Conservation (phyloP, 1,284 basidiomycete genomes). For the Vanrija pseudolonga region DNA sequence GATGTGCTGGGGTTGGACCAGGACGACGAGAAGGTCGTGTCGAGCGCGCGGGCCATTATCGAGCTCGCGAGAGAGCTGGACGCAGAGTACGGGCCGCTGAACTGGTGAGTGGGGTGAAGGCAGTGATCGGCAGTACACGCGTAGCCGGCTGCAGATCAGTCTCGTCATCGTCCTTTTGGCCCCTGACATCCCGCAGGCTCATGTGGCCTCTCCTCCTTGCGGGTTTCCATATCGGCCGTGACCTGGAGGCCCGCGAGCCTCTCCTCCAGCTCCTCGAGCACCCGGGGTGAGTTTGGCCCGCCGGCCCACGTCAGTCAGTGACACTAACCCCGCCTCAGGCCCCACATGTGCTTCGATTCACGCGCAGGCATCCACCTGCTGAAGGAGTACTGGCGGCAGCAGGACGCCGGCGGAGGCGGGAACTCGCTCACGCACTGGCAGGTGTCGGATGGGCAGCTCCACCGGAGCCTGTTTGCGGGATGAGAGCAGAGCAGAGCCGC, state of each 20-base stretch:
- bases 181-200: conserved; percentile 24
- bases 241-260: conserved; percentile 26
- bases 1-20: conserved; percentile 36
- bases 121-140: too few species aligned
- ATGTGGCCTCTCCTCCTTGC: conserved; percentile 45
- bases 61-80: conserved; percentile 37
- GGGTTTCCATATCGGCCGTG: conserved; percentile 34
- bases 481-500: too few species aligned
- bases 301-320: not conserved
- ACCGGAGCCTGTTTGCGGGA: conserved; percentile 16
- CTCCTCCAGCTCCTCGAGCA: conserved; percentile 33
- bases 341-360: conserved; percentile 43
- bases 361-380: conserved; percentile 23
- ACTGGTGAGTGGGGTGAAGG: conserved; percentile 27
- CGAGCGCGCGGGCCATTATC: conserved; percentile 30
- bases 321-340: conserved; percentile 15
- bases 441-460: conserved; percentile 3
- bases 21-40: conserved; percentile 30
- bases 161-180: not conserved
- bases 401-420: conserved; percentile 14
- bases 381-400: conserved; percentile 26
- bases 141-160: too few species aligned
- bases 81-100: conserved; percentile 24
- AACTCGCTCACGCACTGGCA: conserved; percentile 17
- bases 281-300: conserved; percentile 23